A percentile compares a stretch with the other conserved stretches of the same genome.
Evolutionary conservation across 2,329 filamentous ascomycete genomes (phyloP).

Genomic region (Sporothrix variecibatus): DNA sequence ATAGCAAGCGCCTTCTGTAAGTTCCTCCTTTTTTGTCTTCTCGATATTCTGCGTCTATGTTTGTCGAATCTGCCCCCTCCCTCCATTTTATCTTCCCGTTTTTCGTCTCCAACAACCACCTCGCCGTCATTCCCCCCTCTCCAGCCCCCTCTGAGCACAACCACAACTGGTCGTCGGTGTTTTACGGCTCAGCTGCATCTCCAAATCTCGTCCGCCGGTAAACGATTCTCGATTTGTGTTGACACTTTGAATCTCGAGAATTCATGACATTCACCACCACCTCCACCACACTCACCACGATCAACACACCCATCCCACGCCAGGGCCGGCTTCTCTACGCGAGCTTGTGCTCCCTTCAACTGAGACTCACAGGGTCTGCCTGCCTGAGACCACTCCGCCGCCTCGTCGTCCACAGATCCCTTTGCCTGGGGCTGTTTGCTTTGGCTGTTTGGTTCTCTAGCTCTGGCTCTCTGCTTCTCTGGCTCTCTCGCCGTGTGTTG

Average conservation of each 20-base stretch:
- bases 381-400: constrained; percentile 8
- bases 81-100: neutral
- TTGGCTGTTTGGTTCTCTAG: neutral
- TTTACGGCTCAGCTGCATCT: neutral
- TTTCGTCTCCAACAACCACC: neutral
- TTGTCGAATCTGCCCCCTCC: neutral
- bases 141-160: neutral
- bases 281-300: neutral
- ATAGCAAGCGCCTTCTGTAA: neutral
- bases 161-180: neutral
- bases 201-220: neutral
- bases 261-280: neutral
- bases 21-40: neutral
- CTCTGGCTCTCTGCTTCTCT: neutral
- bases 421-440: neutral
- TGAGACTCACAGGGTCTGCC: constrained; percentile 25
- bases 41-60: neutral
- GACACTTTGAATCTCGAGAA: neutral
- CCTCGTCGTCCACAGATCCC: neutral
- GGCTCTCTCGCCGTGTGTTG: neutral
- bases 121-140: neutral
- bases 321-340: constrained; percentile 25
- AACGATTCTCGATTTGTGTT: neutral
- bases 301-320: constrained; percentile 5
- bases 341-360: constrained; percentile 29